Percentiles rank a stretch among this genome's conserved stretches.
These are phyloP conservation scores for Escallonia herrerae DNA, from an alignment of 129 eudicot species.

Conservation along the genomic window DNA sequence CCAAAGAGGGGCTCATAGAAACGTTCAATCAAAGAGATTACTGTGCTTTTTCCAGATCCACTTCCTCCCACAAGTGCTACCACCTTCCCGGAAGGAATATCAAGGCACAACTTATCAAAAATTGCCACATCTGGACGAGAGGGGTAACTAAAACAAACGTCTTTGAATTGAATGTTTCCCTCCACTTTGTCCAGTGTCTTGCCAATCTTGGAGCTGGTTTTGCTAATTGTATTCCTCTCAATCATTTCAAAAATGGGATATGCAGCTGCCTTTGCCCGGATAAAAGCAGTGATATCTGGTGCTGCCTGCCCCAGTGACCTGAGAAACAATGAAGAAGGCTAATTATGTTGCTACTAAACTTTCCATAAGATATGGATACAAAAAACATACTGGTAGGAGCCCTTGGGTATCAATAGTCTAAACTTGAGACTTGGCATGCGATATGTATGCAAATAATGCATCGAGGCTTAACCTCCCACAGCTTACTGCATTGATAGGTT, in stretches of 20 bases:
- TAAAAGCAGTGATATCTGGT: conserved; percentile 89
- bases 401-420: too few species aligned
- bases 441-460: too few species aligned
- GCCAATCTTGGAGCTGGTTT: conserved; percentile 49
- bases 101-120: conserved; percentile 58
- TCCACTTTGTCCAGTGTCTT: conserved; percentile 51
- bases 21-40: conserved; percentile 83
- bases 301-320: conserved; percentile 99
- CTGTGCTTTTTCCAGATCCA: conserved; percentile 99
- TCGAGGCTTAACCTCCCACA: too few species aligned
- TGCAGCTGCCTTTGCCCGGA: conserved; percentile 87
- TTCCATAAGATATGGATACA: too few species aligned
- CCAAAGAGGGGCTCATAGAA: conserved; percentile 91
- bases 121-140: conserved; percentile 86
- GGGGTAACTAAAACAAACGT: conserved; percentile 88
- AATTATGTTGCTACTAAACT: too few species aligned
- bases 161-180: conserved; percentile 74
- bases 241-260: conserved; percentile 93
- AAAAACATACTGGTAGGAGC: too few species aligned
- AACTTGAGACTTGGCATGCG: too few species aligned
- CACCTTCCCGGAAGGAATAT: conserved; percentile 84
- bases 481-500: too few species aligned
- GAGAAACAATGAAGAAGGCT: not conserved
- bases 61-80: conserved; percentile 98
- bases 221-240: conserved; percentile 52